Percentiles rank a stretch among this genome's conserved stretches.
Conservation (phyloP, 225 moss, liverwort and hornwort species). For the Physcomitrium patens region DNA sequence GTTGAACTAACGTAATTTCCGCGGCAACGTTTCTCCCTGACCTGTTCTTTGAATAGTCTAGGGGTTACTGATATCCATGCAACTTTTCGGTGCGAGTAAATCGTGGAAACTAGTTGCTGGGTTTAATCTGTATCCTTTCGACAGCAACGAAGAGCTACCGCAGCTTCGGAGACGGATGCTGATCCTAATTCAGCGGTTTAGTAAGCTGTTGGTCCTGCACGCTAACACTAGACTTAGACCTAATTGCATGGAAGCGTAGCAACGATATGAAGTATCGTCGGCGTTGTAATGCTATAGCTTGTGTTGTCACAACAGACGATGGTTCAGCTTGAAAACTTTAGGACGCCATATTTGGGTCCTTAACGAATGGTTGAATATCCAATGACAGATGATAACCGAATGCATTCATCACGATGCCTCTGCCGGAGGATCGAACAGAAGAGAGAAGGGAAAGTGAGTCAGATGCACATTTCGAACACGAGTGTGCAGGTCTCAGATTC, state of each 20-base stretch:
- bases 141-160: neutral
- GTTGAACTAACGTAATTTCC: constrained; percentile 44
- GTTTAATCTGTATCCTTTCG: neutral
- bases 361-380: no score
- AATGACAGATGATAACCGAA: no score
- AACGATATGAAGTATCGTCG: neutral
- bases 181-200: neutral
- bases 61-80: neutral
- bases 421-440: no score
- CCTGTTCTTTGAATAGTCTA: neutral
- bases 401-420: no score
- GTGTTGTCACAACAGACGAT: no score
- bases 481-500: no score
- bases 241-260: neutral
- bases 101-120: constrained; percentile 1
- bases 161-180: neutral
- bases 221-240: neutral
- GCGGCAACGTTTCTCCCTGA: neutral
- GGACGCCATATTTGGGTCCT: no score
- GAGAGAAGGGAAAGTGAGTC: no score
- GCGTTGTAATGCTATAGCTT: no score
- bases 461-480: no score
- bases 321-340: no score
- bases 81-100: neutral
- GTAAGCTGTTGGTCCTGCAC: neutral